Percentiles rank a stretch among this genome's conserved stretches.
These are phyloP conservation scores for Clavispora fructus DNA, from an alignment of 805 yeast genomes.

Conservation along the genomic window DNA sequence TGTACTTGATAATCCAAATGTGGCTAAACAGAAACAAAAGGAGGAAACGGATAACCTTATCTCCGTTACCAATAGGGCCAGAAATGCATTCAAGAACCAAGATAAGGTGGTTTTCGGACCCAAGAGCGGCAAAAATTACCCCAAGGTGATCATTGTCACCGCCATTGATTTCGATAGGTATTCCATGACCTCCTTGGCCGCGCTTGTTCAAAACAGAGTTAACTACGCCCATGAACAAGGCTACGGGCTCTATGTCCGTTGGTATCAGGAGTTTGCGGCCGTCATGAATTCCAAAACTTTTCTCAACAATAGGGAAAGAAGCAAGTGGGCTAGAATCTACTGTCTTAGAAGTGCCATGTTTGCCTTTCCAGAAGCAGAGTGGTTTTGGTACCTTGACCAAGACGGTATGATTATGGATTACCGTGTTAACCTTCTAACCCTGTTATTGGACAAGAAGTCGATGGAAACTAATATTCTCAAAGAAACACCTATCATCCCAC, in stretches of 20 bases:
- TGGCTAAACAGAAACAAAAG: constrained; percentile 26
- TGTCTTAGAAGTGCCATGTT: constrained; percentile 82
- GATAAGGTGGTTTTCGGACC: constrained; percentile 53
- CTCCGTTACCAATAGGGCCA: constrained; percentile 41
- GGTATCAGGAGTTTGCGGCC: constrained; percentile 79
- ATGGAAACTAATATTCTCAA: constrained; percentile 60
- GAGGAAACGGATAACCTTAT: constrained; percentile 46
- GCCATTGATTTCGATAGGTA: constrained; percentile 70
- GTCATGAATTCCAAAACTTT: constrained; percentile 40
- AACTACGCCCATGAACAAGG: constrained; percentile 80
- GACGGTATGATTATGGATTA: constrained; percentile 72
- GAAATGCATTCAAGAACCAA: constrained; percentile 57
- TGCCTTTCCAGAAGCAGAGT: constrained; percentile 87
- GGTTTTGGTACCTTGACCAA: constrained; percentile 84
- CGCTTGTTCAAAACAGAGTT: constrained; percentile 77
- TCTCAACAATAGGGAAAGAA: constrained; percentile 36
- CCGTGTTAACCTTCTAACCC: constrained; percentile 52
- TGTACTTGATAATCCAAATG: constrained; percentile 38
- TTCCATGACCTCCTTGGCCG: constrained; percentile 53
- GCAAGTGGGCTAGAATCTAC: constrained; percentile 60
- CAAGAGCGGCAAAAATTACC: constrained; percentile 35
- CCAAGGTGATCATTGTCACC: constrained; percentile 72
- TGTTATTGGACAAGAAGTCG: constrained; percentile 55
- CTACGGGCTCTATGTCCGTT: constrained; percentile 80
- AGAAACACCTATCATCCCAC: constrained; percentile 71